phyloP scores from a whole-genome alignment of 345 rosid species.

The Noccaea caerulescens region DNA sequence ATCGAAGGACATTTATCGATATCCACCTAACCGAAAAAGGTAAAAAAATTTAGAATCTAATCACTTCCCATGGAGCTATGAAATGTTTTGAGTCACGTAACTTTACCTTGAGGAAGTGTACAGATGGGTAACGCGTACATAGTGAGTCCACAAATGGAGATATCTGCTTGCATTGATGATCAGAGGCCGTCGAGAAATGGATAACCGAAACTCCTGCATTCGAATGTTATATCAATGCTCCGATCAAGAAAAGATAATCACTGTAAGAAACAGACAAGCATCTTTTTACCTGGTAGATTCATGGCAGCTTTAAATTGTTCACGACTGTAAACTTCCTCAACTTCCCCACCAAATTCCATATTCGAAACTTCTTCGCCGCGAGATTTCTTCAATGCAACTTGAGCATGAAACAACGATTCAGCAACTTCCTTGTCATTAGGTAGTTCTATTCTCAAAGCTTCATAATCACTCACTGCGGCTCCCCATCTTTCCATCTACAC shows the following conservation, averaged over 20 bases:
- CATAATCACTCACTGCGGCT: slow-evolving; percentile 89
- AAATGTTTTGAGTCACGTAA: slow-evolving; percentile 8
- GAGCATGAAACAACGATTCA: slow-evolving; percentile 87
- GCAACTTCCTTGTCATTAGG: slow-evolving; percentile 88
- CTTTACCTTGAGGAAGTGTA: slow-evolving; percentile 85
- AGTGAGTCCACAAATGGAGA: slow-evolving; percentile 74
- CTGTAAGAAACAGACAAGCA: slow-evolving; percentile 13
- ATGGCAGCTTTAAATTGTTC: slow-evolving; percentile 85
- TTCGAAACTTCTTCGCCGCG: slow-evolving; percentile 93
- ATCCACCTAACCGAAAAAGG: slow-evolving; percentile 38
- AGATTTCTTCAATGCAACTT: slow-evolving; percentile 91
- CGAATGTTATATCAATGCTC: background rate
- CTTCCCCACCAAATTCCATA: slow-evolving; percentile 98
- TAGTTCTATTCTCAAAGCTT: slow-evolving; percentile 78
- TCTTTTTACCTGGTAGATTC: slow-evolving; percentile 65
- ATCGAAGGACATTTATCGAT: slow-evolving; percentile 45
- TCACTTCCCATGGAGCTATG: background rate
- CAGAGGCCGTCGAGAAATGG: slow-evolving; percentile 51
- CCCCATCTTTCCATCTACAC: slow-evolving; percentile 87
- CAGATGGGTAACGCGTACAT: slow-evolving; percentile 83
- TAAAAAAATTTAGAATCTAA: background rate
- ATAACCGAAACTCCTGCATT: slow-evolving; percentile 58
- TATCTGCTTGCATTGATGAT: slow-evolving; percentile 82
- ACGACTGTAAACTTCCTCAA: slow-evolving; percentile 65
- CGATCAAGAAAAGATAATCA: slow-evolving; percentile 9